Evolutionary conservation across 805 yeast species (phyloP).

Genomic region (Candida michaelii): DNA sequence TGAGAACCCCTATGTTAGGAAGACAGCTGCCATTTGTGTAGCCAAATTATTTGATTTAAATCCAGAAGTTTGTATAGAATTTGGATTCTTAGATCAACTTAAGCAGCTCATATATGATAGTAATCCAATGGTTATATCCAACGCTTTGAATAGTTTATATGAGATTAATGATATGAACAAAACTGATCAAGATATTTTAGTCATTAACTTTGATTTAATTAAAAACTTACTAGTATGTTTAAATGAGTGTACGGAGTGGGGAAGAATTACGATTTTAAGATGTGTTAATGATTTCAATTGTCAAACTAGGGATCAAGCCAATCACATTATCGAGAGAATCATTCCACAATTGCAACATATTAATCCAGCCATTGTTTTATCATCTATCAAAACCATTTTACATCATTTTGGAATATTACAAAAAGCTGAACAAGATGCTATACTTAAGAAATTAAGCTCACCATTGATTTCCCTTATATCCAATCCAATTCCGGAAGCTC

Average conservation of each 20-base stretch:
- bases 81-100: constrained; percentile 76
- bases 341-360: constrained; percentile 96
- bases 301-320: constrained; percentile 60
- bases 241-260: constrained; percentile 99
- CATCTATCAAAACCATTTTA: constrained; percentile 77
- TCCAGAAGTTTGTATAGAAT: constrained; percentile 76
- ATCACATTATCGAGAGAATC: constrained; percentile 82
- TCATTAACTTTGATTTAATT: constrained; percentile 42
- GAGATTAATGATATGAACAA: constrained; percentile 77
- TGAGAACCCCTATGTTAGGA: constrained; percentile 95
- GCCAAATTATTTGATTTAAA: constrained; percentile 90
- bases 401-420: constrained; percentile 58
- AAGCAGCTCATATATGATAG: constrained; percentile 72
- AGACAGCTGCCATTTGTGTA: constrained; percentile 96
- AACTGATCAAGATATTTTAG: constrained; percentile 29
- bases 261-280: constrained; percentile 83
- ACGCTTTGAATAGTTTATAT: constrained; percentile 80
- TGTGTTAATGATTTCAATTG: constrained; percentile 75
- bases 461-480: constrained; percentile 87
- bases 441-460: constrained; percentile 72
- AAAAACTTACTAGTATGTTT: constrained; percentile 74
- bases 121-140: constrained; percentile 97
- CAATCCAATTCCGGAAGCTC: constrained; percentile 85
- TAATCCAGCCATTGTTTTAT: constrained; percentile 90
- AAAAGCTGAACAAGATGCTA: constrained; percentile 29